Evolutionary conservation across 1,284 basidiomycete species (phyloP).

Genomic region (Ustilago shanxiensis): DNA sequence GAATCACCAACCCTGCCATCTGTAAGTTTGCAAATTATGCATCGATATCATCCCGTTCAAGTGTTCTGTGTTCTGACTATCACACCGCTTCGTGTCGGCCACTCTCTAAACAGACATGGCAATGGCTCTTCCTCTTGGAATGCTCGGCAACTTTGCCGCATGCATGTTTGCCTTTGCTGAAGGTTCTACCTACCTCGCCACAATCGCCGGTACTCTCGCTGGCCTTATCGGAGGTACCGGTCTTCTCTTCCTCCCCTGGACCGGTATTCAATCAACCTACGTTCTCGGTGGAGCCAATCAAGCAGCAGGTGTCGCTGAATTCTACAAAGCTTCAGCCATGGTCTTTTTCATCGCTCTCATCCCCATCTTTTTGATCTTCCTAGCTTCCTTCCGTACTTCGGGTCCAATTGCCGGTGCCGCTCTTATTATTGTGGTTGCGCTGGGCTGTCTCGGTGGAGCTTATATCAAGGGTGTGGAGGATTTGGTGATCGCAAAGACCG

Average conservation of each 20-base stretch:
- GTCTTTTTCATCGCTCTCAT: constrained; percentile 52
- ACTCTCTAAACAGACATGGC: constrained; percentile 29
- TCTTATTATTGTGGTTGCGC: constrained; percentile 46
- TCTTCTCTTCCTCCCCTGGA: constrained; percentile 59
- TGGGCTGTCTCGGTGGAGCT: constrained; percentile 34
- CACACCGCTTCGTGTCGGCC: not conserved
- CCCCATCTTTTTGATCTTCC: constrained; percentile 55
- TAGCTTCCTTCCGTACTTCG: constrained; percentile 46
- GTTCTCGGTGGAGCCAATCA: constrained; percentile 28
- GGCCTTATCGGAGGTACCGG: constrained; percentile 42
- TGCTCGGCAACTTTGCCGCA: constrained; percentile 56
- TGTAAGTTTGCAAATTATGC: no score
- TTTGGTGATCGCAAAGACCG: constrained; percentile 22
- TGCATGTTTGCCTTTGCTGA: constrained; percentile 55
- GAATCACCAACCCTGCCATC: constrained; percentile 37
- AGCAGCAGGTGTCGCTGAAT: constrained; percentile 16
- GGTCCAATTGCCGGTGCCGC: constrained; percentile 33
- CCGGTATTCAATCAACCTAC: constrained; percentile 51
- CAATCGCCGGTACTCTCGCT: constrained; percentile 39
- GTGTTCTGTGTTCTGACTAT: no score
- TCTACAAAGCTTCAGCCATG: constrained; percentile 41
- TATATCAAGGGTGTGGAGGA: constrained; percentile 34
- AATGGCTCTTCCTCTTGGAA: constrained; percentile 51
- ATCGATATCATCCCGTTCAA: no score
- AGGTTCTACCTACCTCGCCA: constrained; percentile 57